A percentile compares a stretch with the other conserved stretches of the same genome.
These are phyloP conservation scores for Populus tremula DNA, from an alignment of 345 rosid species.

Conservation along the genomic window DNA sequence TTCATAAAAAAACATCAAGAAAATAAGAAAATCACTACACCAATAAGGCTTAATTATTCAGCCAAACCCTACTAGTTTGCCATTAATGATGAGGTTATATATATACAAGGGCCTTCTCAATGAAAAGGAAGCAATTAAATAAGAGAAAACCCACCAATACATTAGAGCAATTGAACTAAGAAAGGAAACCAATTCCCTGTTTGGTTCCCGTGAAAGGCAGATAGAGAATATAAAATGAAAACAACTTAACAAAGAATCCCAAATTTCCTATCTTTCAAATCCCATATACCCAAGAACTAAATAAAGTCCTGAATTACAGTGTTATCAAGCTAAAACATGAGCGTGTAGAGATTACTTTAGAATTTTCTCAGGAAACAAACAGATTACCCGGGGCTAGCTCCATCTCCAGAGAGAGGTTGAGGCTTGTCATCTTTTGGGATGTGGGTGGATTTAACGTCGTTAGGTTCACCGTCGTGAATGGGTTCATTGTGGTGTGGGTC, in stretches of 20 bases:
- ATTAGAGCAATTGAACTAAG: background rate
- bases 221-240: background rate
- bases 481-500: constrained; percentile 48
- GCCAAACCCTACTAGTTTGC: background rate
- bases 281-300: background rate
- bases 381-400: constrained; percentile 68
- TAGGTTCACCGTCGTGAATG: constrained; percentile 34
- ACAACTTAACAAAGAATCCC: background rate
- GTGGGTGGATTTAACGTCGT: constrained; percentile 42
- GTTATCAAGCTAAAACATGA: background rate
- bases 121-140: background rate
- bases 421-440: constrained; percentile 46
- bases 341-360: background rate
- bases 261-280: background rate
- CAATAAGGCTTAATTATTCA: background rate
- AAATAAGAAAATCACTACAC: background rate
- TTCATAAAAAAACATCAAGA: too few relatives aligned
- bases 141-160: background rate
- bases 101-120: background rate
- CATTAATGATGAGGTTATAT: too few relatives aligned
- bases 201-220: background rate
- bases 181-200: background rate
- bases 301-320: background rate
- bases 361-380: constrained; percentile 14
- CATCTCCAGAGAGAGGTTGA: constrained; percentile 57